These are phyloP conservation scores for Hevea brasiliensis DNA, from an alignment of 345 rosid species.

Conservation along the genomic window DNA sequence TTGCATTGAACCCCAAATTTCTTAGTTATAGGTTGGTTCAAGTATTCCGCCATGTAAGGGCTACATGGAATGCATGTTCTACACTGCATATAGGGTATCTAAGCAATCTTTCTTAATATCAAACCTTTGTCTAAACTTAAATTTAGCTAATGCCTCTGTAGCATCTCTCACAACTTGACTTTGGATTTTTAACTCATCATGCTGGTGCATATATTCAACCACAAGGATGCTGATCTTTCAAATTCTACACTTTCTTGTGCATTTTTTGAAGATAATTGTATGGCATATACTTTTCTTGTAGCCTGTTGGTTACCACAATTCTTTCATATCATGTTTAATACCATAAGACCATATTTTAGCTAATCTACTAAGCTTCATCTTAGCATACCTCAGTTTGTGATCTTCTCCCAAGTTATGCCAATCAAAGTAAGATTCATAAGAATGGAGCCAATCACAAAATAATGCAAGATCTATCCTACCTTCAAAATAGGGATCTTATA, in stretches of 20 bases:
- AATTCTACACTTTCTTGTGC: not conserved
- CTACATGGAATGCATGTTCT: not conserved
- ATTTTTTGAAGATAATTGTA: too few relatives aligned
- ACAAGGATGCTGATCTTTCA: not conserved
- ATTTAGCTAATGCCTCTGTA: not conserved
- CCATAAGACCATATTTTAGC: not conserved
- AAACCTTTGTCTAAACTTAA: not conserved
- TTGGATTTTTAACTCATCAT: not conserved
- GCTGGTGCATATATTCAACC: not conserved
- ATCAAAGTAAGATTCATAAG: not conserved
- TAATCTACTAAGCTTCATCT: not conserved
- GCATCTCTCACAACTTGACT: not conserved
- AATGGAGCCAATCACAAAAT: not conserved
- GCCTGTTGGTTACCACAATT: not conserved
- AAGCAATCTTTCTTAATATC: not conserved
- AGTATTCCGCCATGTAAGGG: not conserved
- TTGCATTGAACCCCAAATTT: too few relatives aligned
- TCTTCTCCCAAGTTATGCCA: not conserved
- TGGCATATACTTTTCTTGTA: too few relatives aligned
- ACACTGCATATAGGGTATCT: not conserved
- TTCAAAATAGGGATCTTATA: too few relatives aligned
- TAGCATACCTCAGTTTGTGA: not conserved
- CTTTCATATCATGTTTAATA: too few relatives aligned
- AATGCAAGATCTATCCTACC: too few relatives aligned
- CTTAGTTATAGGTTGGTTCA: too few relatives aligned